Evolutionary conservation across 2,329 filamentous ascomycete species (phyloP).

Genomic region (Westerdykella aurantiaca): DNA sequence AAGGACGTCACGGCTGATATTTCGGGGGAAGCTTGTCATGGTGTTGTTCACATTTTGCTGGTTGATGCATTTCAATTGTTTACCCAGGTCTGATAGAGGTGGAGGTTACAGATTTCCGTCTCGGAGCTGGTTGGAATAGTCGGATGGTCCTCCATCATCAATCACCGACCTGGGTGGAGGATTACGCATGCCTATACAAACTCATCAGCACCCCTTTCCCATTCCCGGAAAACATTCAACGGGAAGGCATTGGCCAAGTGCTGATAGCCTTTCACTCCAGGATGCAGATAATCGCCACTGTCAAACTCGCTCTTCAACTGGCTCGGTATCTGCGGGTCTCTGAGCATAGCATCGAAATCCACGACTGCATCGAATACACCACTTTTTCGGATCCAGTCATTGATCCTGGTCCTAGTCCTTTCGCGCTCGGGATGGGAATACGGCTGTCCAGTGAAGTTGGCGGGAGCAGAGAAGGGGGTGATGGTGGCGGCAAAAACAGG

Average conservation of each 20-base stretch:
- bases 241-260: conserved; percentile 56
- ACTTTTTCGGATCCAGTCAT: conserved; percentile 54
- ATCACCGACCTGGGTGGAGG: no score
- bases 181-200: conserved; percentile 8
- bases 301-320: conserved; percentile 50
- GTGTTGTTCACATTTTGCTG: no score
- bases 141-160: no score
- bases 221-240: conserved; percentile 46
- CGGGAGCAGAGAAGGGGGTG: conserved; percentile 53
- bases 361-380: conserved; percentile 55
- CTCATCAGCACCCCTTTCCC: conserved; percentile 15
- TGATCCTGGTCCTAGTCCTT: conserved; percentile 52
- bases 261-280: conserved; percentile 55
- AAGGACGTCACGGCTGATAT: no score
- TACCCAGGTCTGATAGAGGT: no score
- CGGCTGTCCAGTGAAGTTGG: conserved; percentile 40
- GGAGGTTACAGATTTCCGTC: no score
- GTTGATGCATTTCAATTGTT: no score
- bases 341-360: conserved; percentile 57
- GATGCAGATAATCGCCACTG: conserved; percentile 61
- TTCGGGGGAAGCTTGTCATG: no score
- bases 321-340: conserved; percentile 46
- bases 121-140: no score
- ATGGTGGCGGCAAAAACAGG: conserved; percentile 60
- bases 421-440: conserved; percentile 54